Percentiles rank a stretch among this genome's conserved stretches.
These are phyloP conservation scores for Mantamonas sphyraenae DNA, from an alignment of 78 protist species.

Conservation along the genomic window DNA sequence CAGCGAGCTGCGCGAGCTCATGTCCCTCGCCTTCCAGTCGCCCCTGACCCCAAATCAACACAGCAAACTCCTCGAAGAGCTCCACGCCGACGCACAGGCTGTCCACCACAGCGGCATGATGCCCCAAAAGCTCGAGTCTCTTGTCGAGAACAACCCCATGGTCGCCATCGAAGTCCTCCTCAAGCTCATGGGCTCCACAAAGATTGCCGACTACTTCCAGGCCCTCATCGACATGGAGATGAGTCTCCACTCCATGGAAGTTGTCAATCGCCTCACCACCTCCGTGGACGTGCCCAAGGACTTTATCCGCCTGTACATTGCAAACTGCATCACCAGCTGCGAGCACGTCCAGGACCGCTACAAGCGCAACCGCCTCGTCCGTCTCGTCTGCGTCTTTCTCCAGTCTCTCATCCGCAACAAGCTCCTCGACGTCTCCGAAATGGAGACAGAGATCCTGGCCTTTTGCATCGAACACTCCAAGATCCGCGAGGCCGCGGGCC, in stretches of 20 bases:
- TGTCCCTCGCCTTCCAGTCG: slow-evolving; percentile 5
- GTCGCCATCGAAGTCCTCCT: slow-evolving; percentile 75
- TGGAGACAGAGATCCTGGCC: slow-evolving; percentile 45
- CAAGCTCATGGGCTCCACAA: slow-evolving; percentile 45
- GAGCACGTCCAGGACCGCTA: slow-evolving; percentile 57
- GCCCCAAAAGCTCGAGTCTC: slow-evolving; percentile 56
- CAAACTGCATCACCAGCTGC: slow-evolving; percentile 77
- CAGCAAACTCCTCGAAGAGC: too few relatives aligned
- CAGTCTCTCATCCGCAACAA: slow-evolving; percentile 78
- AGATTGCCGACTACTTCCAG: slow-evolving; percentile 37
- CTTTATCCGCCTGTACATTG: slow-evolving; percentile 75
- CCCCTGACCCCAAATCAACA: slow-evolving; percentile 9
- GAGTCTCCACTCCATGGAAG: slow-evolving; percentile 80
- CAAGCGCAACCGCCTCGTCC: slow-evolving; percentile 60
- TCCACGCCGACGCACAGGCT: not conserved
- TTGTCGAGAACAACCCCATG: slow-evolving; percentile 74
- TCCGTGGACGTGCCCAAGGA: slow-evolving; percentile 71
- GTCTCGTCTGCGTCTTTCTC: slow-evolving; percentile 82
- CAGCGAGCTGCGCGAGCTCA: slow-evolving; percentile 1
- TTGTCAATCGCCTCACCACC: slow-evolving; percentile 78
- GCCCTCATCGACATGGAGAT: slow-evolving; percentile 55
- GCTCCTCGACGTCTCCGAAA: slow-evolving; percentile 58
- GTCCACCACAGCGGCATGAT: slow-evolving; percentile 51
- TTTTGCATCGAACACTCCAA: slow-evolving; percentile 61
- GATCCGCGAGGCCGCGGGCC: slow-evolving; percentile 32